These are phyloP conservation scores for Yamadazyma conglobata DNA, from an alignment of 1,139 yeast species.

Conservation along the genomic window DNA sequence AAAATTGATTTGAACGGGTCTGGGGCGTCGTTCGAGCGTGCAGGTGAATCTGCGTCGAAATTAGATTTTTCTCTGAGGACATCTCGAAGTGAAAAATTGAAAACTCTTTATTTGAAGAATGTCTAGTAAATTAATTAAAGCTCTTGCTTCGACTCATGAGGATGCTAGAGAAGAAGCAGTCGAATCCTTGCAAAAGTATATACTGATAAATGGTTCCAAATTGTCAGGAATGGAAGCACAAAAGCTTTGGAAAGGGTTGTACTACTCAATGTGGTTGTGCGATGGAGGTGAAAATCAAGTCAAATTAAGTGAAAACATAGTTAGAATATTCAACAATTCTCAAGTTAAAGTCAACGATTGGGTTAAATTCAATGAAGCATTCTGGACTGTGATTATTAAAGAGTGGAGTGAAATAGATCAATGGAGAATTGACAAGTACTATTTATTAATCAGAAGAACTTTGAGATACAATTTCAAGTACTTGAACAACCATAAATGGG, in stretches of 20 bases:
- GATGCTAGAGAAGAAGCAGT: slow-evolving; percentile 74
- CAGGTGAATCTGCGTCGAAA: too few species aligned
- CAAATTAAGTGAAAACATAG: slow-evolving; percentile 70
- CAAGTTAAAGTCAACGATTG: slow-evolving; percentile 17
- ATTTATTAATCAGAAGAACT: slow-evolving; percentile 75
- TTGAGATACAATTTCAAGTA: slow-evolving; percentile 62
- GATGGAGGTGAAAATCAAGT: slow-evolving; percentile 94
- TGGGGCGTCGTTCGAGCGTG: too few species aligned
- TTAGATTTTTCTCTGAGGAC: too few species aligned
- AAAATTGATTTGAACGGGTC: too few species aligned
- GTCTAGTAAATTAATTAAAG: slow-evolving; percentile 58
- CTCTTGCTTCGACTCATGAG: slow-evolving; percentile 79
- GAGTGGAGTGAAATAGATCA: slow-evolving; percentile 88
- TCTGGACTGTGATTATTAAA: slow-evolving; percentile 73
- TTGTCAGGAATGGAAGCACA: slow-evolving; percentile 53
- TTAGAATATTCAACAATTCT: slow-evolving; percentile 49
- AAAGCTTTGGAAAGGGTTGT: slow-evolving; percentile 92
- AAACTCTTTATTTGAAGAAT: slow-evolving; percentile 4
- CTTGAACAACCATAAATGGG: slow-evolving; percentile 57
- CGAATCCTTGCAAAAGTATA: slow-evolving; percentile 58
- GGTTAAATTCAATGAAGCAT: slow-evolving; percentile 60
- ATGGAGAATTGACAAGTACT: slow-evolving; percentile 83
- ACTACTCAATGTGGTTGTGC: slow-evolving; percentile 93
- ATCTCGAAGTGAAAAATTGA: slow-evolving; percentile 1
- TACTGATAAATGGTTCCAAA: slow-evolving; percentile 37